These are phyloP conservation scores for Rubia tinctorum DNA, from an alignment of 305 asterid species.

Conservation along the genomic window DNA sequence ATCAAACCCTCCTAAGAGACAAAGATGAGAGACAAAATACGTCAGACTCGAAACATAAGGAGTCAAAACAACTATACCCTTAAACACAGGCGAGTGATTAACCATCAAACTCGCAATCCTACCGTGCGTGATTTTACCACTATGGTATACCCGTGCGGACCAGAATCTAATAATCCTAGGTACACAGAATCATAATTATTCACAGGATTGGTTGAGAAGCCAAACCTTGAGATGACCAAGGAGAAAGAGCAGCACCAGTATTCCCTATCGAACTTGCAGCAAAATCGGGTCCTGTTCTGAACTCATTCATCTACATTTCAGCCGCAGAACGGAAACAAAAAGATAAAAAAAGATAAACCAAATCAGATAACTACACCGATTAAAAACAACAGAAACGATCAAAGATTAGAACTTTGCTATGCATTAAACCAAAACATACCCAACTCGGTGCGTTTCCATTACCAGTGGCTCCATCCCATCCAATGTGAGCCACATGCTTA, in stretches of 20 bases:
- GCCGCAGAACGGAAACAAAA: no score
- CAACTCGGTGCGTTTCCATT: constrained; percentile 82
- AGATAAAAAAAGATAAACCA: background rate
- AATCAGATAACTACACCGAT: no score
- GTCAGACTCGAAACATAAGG: background rate
- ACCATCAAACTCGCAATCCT: background rate
- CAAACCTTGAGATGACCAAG: constrained; percentile 41
- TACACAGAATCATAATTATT: background rate
- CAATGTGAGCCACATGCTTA: constrained; percentile 94
- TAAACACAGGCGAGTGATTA: background rate
- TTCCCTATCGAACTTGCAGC: constrained; percentile 37
- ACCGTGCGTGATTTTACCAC: background rate
- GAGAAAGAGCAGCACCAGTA: constrained; percentile 31
- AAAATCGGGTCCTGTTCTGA: constrained; percentile 40
- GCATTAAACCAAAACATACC: constrained; percentile 43
- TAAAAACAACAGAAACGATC: background rate
- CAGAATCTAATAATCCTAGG: background rate
- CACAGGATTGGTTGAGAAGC: background rate
- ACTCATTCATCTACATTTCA: constrained; percentile 53
- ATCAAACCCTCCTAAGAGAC: background rate
- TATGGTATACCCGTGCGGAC: background rate
- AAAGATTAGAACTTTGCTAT: constrained; percentile 12
- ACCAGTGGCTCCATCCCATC: constrained; percentile 67
- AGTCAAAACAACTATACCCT: background rate
- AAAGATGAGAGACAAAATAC: background rate